Base-by-base conservation (phyloP, 2,329 filamentous ascomycete species). In the Penicillium frequentans region DNA sequence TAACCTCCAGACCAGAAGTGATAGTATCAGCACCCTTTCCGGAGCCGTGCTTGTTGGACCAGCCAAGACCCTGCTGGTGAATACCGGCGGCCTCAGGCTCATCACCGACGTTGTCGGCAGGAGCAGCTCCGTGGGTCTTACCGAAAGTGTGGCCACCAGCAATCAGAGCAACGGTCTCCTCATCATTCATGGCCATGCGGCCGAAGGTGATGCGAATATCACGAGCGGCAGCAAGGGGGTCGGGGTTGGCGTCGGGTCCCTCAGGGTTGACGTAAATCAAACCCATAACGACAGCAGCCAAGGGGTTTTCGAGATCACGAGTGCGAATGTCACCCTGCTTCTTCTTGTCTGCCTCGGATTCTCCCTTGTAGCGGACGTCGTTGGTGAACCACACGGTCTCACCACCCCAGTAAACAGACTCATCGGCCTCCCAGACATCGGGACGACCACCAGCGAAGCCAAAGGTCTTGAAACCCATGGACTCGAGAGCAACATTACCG, bases 231-330 rank as follows among this genome's bases (percentile, higher is more conserved):
- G 87, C 86, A 42, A 87, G 73, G 21, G 88, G 86, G 69, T 92
- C 88, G 3, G 88, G 87, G 54, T 83, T 83, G 58, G 85, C 88
- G 64, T 91, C 86, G 27, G 90, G 90, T 8, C 90, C 89, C 73
- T 91, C 87, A 3, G 90, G 89, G 78, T 93, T 91, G 59, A 91
- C 89, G 72, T 93, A 93, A 72, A 93, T 92, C 67, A 93, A 77
- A 69, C 89, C 89, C 86, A 90, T 89, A 76, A 89, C 85, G 29
- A 86, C 80, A 44, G 89, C 86, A 8, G 79, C 88, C 14, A 92
- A 74, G 2, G 89, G 89, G 67, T 81, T 74, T 76, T 91, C 88
- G 6, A 90, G 82, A 24, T 90, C 81, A 57, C 87, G 84, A 23
- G 77, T 79, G 75, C 87, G 82, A 60, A 83, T 77, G 64, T 84